Conservation (phyloP, 768 basidiomycete species). For the Asterophora lycoperdoides region DNA sequence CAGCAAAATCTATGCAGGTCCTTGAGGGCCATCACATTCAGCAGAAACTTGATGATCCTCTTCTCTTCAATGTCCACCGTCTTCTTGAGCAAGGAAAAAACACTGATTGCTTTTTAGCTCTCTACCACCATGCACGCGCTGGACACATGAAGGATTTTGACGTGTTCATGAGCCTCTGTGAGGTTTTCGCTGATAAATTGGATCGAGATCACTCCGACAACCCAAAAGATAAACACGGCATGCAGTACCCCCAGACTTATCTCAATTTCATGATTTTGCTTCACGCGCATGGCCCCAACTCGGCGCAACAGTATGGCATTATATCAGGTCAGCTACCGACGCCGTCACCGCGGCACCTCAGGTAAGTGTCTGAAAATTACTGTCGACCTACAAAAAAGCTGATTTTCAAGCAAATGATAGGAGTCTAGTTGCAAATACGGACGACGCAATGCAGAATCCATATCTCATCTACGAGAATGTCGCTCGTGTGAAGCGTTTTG, state of each 20-base stretch:
- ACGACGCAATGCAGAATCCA: constrained; percentile 22
- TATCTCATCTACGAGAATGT: constrained; percentile 24
- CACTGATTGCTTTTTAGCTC: constrained; percentile 6
- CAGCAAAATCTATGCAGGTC: not conserved
- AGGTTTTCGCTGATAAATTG: constrained; percentile 8
- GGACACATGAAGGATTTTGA: constrained; percentile 6
- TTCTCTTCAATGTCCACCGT: constrained; percentile 5
- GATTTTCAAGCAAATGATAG: constrained; percentile 6
- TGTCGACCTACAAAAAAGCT: not conserved
- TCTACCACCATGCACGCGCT: constrained; percentile 2
- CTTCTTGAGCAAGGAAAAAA: constrained; percentile 2
- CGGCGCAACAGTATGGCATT: constrained; percentile 12
- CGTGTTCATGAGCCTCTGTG: constrained; percentile 4
- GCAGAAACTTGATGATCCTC: constrained; percentile 4
- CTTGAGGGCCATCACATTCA: not conserved
- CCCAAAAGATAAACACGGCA: constrained; percentile 11
- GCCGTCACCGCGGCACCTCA: constrained; percentile 7
- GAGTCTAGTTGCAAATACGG: constrained; percentile 19
- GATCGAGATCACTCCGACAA: constrained; percentile 8
- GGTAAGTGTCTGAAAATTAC: not conserved
- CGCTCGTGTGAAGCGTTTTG: constrained; percentile 20
- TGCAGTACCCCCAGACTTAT: constrained; percentile 7
- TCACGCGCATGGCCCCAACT: constrained; percentile 12
- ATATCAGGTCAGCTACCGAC: constrained; percentile 2
- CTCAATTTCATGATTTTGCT: constrained; percentile 10